phyloP scores from a whole-genome alignment of 2,329 filamentous ascomycete genomes.

The Lecanoromycetidae sp. region DNA sequence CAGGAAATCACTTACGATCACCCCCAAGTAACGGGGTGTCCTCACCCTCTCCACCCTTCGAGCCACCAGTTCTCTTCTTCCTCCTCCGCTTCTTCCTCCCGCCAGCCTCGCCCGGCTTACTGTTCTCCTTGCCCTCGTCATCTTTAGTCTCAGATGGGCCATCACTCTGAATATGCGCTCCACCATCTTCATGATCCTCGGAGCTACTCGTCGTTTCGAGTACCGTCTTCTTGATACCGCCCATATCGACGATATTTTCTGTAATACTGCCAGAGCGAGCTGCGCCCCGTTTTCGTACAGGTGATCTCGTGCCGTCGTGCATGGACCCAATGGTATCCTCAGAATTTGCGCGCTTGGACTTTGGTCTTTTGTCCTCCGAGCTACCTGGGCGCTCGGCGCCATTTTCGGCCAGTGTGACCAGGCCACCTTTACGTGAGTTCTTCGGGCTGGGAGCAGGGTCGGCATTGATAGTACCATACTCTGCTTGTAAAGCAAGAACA shows the following conservation, averaged over 20 bases:
- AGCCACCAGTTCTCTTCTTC: conserved; percentile 6
- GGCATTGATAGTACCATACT: conserved; percentile 38
- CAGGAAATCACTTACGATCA: background rate
- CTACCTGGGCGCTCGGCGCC: conserved; percentile 21
- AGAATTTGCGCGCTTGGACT: conserved; percentile 11
- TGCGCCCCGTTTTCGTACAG: conserved; percentile 32
- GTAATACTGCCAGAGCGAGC: conserved; percentile 66
- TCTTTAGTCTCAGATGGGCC: background rate
- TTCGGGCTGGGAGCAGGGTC: conserved; percentile 21
- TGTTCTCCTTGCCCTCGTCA: conserved; percentile 7
- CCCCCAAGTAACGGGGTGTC: conserved; percentile 8
- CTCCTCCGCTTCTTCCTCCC: conserved; percentile 14
- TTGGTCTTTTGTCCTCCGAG: conserved; percentile 26
- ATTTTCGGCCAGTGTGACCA: conserved; percentile 16
- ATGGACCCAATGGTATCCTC: conserved; percentile 18
- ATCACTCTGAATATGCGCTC: conserved; percentile 3
- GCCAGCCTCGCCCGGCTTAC: background rate
- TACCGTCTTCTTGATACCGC: conserved; percentile 64
- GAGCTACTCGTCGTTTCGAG: conserved; percentile 54
- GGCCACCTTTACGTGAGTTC: conserved; percentile 21
- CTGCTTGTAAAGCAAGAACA: conserved; percentile 47
- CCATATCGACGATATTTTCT: conserved; percentile 62
- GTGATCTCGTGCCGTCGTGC: conserved; percentile 20
- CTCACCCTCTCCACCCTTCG: background rate
- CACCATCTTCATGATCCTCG: conserved; percentile 12